Evolutionary conservation across 768 basidiomycete genomes (phyloP), one percentile per base, ranked within the genome.

Genomic region (Mrakia frigida): DNA sequence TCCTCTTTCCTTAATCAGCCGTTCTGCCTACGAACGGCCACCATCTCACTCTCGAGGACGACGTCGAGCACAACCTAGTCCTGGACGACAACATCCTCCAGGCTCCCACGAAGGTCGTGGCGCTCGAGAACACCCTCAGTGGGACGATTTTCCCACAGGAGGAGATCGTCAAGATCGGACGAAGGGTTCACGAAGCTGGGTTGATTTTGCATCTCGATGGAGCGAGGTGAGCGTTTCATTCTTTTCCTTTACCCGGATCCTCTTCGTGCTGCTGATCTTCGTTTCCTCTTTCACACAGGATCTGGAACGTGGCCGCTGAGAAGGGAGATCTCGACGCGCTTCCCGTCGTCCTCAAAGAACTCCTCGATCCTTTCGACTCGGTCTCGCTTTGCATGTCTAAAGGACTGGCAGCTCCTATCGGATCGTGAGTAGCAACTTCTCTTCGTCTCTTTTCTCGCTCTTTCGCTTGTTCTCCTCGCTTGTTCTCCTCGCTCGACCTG

Each of bases 361-460:
- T 98, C 13, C 91, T 91, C 81, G 88, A 86, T 33, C 94, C 94
- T 0, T 96, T 98, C 84, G 95, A 99, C 82, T 90, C 92, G 0
- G 89, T 94, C 80, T 94, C 92, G 78, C 82, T 96, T 25, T 98
- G 96, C 86, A 89, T 99, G 84, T 95, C 93, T 85, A 99, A 98
- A 84, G 96, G 95, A 53, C 87, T 98, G 61, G 95, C 95, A 23
- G 85, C 85, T 10, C 85, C 85, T 0, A 84, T 86, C 79, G 85
- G 85, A 46, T 82, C 82, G 82, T 93, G 78, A 76, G 85, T 83
- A 31, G n/a, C n/a, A n/a, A n/a, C 33, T 56, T 23, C 9, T 16
- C 37, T 56, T 25, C 41, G 0, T 60, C 37, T 46, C 73, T 43
- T 6, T 56, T 74, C 56, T 5, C 65, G 21, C n/a, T n/a, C n/a